Evolutionary conservation across 78 protist species (phyloP), one percentile per base, ranked within the genome.

Genomic region (Dictyostelium citrinum): DNA sequence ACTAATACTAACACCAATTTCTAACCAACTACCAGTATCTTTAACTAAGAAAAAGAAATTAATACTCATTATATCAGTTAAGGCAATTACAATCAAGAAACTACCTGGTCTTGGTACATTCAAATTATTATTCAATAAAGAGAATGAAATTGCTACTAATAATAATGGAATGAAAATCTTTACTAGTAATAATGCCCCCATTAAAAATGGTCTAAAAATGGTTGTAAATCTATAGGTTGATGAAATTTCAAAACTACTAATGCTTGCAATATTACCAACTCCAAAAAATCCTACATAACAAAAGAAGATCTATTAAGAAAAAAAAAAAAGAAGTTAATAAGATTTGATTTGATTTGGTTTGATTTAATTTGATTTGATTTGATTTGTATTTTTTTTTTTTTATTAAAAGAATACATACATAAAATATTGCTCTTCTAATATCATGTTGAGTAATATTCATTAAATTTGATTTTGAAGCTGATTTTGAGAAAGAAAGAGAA

Each of bases 191-290:
- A 96, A 51, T 43, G 68, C 85, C 9, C 70, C 81, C 95, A 98
- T 98, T 8, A 85, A 14, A 82, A 95, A 96, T 43, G 98, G 98
- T 29, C 12, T 55, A 67, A 96, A 97, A 31, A 95, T 95, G 3
- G 96, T 90, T 60, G 85, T 84, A 51, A 96, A 94, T 72, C 96
- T 74, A 51, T 79, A 83, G 24, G 90, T 68, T 7, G 97, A 85
- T 31, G 97, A 20, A 33, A 97, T 84, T 29, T 96, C 96, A 68
- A 97, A 97, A 43, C 94, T 67, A 72, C 95, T 75, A 41, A 98
- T 35, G 10, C 95, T 77, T 37, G 99, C 99, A n/a, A 97, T 81
- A 86, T 98, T 98, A 20, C 99, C 99, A 39, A 96, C 93, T 11
- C 98, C 98, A 88, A 98, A 98, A 67, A 97, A 97, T 70, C 95